Conservation (phyloP, 2,329 filamentous ascomycete species). For the Pseudogymnoascus sp. region DNA sequence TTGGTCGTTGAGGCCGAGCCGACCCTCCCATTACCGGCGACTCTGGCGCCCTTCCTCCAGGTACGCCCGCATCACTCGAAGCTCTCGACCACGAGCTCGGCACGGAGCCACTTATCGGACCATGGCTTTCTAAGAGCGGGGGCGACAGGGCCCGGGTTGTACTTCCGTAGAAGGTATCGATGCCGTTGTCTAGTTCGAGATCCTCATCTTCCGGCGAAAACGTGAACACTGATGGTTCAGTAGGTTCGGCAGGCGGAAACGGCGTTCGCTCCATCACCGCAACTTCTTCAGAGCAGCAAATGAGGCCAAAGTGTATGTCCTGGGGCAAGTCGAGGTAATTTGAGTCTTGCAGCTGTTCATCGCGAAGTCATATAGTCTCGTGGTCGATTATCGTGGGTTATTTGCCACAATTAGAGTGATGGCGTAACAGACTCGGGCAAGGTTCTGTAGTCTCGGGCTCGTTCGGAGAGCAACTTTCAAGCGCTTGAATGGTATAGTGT, state of each 20-base stretch:
- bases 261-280: constrained; percentile 4
- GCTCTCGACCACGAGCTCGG: constrained; percentile 34
- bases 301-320: neutral
- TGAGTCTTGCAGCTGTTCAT: neutral
- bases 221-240: constrained; percentile 3
- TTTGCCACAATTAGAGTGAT: constrained; percentile 3
- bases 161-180: constrained; percentile 9
- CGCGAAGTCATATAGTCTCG: neutral
- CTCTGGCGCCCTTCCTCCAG: constrained; percentile 16
- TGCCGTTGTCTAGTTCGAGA: neutral
- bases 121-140: constrained; percentile 20
- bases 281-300: neutral
- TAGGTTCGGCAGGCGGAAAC: constrained; percentile 1
- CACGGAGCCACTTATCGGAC: constrained; percentile 20
- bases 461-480: neutral
- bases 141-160: constrained; percentile 18
- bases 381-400: neutral
- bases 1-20: constrained; percentile 57
- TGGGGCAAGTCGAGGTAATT: neutral
- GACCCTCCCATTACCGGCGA: constrained; percentile 36
- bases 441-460: neutral
- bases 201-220: neutral
- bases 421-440: neutral
- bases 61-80: constrained; percentile 28
- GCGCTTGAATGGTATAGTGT: neutral